Evolutionary conservation across 176 grass and related monocot species (phyloP), one percentile per base, ranked within the genome.

Genomic region (Microstegium vimineum): DNA sequence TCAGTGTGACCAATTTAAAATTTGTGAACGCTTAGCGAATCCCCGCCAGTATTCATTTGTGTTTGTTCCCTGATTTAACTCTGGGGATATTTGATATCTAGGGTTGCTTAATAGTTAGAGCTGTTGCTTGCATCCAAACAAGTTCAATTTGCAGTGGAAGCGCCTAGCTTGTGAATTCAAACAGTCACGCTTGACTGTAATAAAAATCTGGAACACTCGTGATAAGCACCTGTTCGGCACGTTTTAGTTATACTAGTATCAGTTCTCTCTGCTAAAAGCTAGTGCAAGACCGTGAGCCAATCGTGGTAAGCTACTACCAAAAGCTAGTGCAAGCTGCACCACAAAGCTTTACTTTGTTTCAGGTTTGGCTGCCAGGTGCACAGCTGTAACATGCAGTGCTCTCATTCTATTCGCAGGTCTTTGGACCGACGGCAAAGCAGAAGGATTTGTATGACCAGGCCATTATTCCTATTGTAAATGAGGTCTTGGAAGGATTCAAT

Each of bases 401-500:
- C 40, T 36, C 40, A 5, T 71, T 73, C 14, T 60, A 5, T 22
- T 7, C 20, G 2, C 82, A 99, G 97, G 97, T 99, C 33, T 99
- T 99, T 78, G 97, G 91, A 11, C 97, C 97, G 1, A 83, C 86
- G 23, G 81, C 97, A 27, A 94, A 86, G 83, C 97, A 99, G 51
- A 81, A 38, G 67, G 97, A 96, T 73, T 36, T 99, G 57, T 99
- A 96, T 74, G 93, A 95, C 38, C 93, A 99, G 77, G 97, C 97
- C 5, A 92, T 99, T 17, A 90, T 96, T 41, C 97, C 97, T 16
- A 99, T 99, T 74, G 97, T 99, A 18, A 95, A 99, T 59, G 97
- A 99, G 82, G 97, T 99, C 33, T 49, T 99, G 28, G 97, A 99
- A 40, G 97, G 97, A 36, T 99, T 99, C 43, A 99, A 99, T 5